Base-by-base conservation (phyloP, 495 filamentous ascomycete species). In the Neurospora tetraspora region DNA sequence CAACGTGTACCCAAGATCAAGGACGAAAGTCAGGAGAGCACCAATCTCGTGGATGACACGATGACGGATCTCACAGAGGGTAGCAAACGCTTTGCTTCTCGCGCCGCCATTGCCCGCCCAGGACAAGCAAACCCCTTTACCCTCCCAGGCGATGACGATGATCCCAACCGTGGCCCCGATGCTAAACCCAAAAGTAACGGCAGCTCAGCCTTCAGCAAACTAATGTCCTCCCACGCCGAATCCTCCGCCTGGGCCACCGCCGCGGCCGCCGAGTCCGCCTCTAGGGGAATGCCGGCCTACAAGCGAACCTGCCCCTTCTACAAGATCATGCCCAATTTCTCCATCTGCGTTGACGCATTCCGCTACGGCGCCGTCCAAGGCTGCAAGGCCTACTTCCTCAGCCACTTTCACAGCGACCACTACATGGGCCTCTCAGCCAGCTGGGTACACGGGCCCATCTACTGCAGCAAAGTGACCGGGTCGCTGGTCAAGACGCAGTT, bases 371-470 rank as follows among this genome's bases (percentile, higher is more conserved):
- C 93, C 5, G 92, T 99, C 0, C 88, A 96, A 79, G 94, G 93
- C 0, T 96, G 93, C 79, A 91, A 92, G 69, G 96, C 95, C 27
- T 99, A 99, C 79, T 99, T 99, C 77, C 87, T 99, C 36, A 97
- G 93, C 75, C 96, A 99, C 78, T 99, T 98, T 75, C 96, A 99
- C 81, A 96, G 92, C 73, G 96, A 99, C 78, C 96, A 99, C 77
- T 99, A 99, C 79, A 88, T 97, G 39, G 96, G 96, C 1, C 85
- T 99, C 5, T 94, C 91, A 31, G 89, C 91, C 11, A 92, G 86
- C 65, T 99, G 96, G 96, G 88, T 86, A 70, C 95, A 98, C 78
- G 96, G 96, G 0, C 95, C 94, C 3, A 98, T 99, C 43, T 99
- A 96, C 76, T 98, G 96, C 83, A 97, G 94, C 75, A 90, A 89